These are phyloP conservation scores for Discostella pseudostelligera DNA, from an alignment of 108 stramenopile species.

Conservation along the genomic window DNA sequence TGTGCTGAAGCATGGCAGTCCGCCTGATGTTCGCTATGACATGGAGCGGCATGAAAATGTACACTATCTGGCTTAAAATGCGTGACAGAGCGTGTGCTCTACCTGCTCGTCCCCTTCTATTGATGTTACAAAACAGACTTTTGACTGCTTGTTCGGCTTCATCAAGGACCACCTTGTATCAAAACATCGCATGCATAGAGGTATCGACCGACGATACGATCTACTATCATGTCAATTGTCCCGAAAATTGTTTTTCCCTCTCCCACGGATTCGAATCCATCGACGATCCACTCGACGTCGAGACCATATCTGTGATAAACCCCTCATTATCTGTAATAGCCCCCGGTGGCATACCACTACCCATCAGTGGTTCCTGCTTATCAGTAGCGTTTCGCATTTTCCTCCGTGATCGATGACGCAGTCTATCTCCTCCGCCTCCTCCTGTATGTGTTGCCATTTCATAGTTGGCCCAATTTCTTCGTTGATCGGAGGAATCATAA, in stretches of 20 bases:
- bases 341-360: constrained; percentile 16
- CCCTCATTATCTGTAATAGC: constrained; percentile 41
- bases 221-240: constrained; percentile 15
- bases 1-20: too few species aligned
- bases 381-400: constrained; percentile 22
- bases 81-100: too few species aligned
- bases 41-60: too few species aligned
- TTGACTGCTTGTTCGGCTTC: too few species aligned
- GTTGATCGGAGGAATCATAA: constrained; percentile 6
- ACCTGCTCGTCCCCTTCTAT: too few species aligned
- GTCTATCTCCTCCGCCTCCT: constrained; percentile 10
- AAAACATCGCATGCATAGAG: too few species aligned
- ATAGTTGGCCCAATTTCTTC: constrained; percentile 28
- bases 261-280: constrained; percentile 19
- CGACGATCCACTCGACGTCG: constrained; percentile 43
- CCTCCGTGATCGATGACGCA: constrained; percentile 29
- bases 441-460: constrained; percentile 26
- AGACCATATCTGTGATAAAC: constrained; percentile 43
- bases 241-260: constrained; percentile 22
- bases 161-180: too few species aligned
- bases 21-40: background rate
- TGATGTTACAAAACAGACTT: too few species aligned
- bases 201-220: background rate
- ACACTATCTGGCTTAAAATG: too few species aligned
- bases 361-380: constrained; percentile 41